These are phyloP conservation scores for Brassica rapa DNA, from an alignment of 345 rosid species.

Conservation along the genomic window DNA sequence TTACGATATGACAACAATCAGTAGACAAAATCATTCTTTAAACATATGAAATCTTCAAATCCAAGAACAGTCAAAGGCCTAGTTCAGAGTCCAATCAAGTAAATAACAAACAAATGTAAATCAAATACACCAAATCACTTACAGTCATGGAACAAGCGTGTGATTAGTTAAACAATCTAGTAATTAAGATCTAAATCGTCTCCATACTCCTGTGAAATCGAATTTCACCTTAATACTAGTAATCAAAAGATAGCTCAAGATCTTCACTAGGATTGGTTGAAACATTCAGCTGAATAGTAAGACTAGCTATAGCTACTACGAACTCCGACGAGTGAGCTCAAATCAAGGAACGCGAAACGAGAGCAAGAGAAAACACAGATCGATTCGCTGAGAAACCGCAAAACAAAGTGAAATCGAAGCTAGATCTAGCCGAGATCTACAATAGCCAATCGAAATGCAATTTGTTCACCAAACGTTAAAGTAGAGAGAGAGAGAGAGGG, in stretches of 20 bases:
- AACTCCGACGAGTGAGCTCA: slow-evolving; percentile 18
- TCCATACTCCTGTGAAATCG: not conserved
- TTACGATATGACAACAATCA: not conserved
- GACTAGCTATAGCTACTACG: slow-evolving; percentile 17
- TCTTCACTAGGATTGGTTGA: not conserved
- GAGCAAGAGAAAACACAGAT: slow-evolving; percentile 22
- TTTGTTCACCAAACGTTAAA: slow-evolving; percentile 27
- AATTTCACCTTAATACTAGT: not conserved
- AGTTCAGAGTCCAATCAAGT: not conserved
- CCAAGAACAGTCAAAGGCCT: not conserved
- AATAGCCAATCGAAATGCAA: not conserved
- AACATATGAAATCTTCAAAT: not conserved
- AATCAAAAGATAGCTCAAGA: not conserved
- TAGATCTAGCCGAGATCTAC: slow-evolving; percentile 42
- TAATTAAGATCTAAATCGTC: slow-evolving; percentile 14
- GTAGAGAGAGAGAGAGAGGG: not conserved
- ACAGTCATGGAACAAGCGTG: not conserved
- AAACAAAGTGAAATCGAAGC: not conserved
- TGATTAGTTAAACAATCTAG: not conserved
- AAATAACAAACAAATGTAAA: not conserved
- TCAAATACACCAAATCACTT: not conserved
- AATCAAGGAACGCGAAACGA: not conserved
- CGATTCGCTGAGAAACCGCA: slow-evolving; percentile 21
- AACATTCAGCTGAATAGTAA: not conserved
- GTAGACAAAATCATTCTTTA: not conserved